phyloP scores from a whole-genome alignment of 169 alveolate genomes.

The Cryptosporidium parvum region DNA sequence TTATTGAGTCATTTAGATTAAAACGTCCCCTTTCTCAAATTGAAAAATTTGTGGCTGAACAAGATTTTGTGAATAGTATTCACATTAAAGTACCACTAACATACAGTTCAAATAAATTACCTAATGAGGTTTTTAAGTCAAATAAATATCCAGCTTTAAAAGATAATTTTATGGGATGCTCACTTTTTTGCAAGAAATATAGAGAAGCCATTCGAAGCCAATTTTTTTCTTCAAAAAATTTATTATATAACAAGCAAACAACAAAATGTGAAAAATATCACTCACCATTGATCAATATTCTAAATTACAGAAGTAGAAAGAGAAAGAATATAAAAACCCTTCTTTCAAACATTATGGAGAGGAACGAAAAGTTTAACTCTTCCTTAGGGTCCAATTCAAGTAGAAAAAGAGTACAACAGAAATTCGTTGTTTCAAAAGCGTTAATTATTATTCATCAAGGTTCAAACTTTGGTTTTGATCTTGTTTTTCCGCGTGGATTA shows the following conservation, averaged over 20 bases:
- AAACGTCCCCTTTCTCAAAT: neutral
- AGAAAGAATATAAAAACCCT: conserved; percentile 10
- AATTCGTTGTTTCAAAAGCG: neutral
- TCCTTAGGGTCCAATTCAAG: neutral
- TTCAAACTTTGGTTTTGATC: conserved; percentile 36
- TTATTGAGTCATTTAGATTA: neutral
- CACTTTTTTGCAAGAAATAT: conserved; percentile 29
- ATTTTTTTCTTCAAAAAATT: neutral
- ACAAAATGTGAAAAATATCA: neutral
- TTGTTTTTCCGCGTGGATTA: conserved; percentile 63
- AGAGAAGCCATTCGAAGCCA: conserved; percentile 19
- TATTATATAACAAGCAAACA: neutral
- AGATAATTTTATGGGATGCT: neutral
- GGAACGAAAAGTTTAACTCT: neutral
- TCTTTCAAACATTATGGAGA: neutral
- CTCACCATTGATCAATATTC: neutral
- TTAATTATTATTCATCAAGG: conserved; percentile 68
- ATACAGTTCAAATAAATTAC: conserved; percentile 1
- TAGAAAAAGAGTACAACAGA: neutral
- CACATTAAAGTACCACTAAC: conserved; percentile 17
- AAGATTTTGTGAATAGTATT: conserved; percentile 20
- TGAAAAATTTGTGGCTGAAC: neutral
- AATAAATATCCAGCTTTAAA: neutral
- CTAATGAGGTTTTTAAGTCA: neutral
- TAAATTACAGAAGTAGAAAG: conserved; percentile 26